These are phyloP conservation scores for Cytospora piceae DNA, from an alignment of 2,329 filamentous ascomycete genomes.

Conservation along the genomic window DNA sequence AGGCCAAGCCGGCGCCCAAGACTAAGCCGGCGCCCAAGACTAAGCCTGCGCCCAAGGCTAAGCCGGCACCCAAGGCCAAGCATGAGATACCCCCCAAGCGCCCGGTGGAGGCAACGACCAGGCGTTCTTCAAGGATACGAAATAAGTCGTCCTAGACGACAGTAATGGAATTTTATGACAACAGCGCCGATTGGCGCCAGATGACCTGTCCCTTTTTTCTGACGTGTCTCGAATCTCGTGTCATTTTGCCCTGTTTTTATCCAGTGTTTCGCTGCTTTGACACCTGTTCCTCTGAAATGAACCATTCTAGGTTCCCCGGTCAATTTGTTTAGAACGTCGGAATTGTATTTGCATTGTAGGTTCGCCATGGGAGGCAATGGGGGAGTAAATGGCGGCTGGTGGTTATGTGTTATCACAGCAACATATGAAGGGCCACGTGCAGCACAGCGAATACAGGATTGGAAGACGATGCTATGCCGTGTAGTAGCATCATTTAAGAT, in stretches of 20 bases:
- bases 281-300: neutral
- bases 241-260: neutral
- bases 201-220: constrained; percentile 7
- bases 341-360: neutral
- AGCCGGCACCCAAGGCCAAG: neutral
- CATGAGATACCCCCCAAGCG: neutral
- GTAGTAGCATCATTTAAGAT: neutral
- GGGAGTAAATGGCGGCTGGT: neutral
- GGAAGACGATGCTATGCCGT: neutral
- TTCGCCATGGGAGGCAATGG: neutral
- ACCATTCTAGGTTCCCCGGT: neutral
- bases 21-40: neutral
- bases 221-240: neutral
- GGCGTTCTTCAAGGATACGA: constrained; percentile 15
- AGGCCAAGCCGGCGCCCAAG: neutral
- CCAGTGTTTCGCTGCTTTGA: neutral
- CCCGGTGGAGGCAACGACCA: neutral
- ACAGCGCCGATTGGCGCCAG: constrained; percentile 21
- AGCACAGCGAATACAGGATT: neutral
- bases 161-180: constrained; percentile 19
- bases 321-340: neutral
- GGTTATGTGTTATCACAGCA: neutral
- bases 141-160: constrained; percentile 1
- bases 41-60: neutral
- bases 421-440: neutral